Base-by-base conservation (phyloP, 768 basidiomycete species). In the Lactarius deliciosus region DNA sequence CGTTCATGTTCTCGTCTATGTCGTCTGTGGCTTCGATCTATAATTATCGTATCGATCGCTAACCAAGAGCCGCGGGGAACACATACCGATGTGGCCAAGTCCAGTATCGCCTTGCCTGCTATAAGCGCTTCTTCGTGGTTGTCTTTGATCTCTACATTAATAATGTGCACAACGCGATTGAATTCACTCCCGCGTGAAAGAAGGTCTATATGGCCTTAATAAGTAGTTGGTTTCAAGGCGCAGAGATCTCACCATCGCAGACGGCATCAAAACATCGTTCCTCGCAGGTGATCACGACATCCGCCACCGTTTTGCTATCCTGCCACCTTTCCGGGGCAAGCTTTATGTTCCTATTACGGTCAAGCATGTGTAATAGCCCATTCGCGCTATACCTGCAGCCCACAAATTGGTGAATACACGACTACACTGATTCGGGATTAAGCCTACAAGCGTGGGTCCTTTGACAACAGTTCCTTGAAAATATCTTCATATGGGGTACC, bases 221-320 rank as follows among this genome's bases (percentile, higher is more conserved):
- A 70, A 72, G 53, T 60, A 61, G 60, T 66, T 56, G 34, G 54
- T 43, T 45, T 60, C 63, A 66, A 68, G 38, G 64, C 38, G 58
- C 36, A 65, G 32, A 41, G 45, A 8, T 75, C 86, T 73, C 72
- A 97, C 97, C 97, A 76, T 98, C 97, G 75, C 96, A 97, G 22
- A 99, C 97, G 0, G 94, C 91, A 75, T 99, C 97, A 76, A 95
- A 99, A 76, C 97, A 99, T 61, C 96, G 86, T 76, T 99, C 97
- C 79, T 98, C 97, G 76, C 97, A 99, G 6, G 97, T 99, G 73
- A 99, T 95, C 25, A 99, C 97, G 25, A 99, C 83, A 75, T 99
- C 97, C n/a, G 92, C 93, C 10, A 96, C 83, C 1, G 85, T 86
- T 74, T 80, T 90, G 63, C 84, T 91, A 55, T 98, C 96, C 72